Evolutionary conservation across 2,329 filamentous ascomycete species (phyloP), one percentile per base, ranked within the genome.

Genomic region (Colletotrichum acutatum): DNA sequence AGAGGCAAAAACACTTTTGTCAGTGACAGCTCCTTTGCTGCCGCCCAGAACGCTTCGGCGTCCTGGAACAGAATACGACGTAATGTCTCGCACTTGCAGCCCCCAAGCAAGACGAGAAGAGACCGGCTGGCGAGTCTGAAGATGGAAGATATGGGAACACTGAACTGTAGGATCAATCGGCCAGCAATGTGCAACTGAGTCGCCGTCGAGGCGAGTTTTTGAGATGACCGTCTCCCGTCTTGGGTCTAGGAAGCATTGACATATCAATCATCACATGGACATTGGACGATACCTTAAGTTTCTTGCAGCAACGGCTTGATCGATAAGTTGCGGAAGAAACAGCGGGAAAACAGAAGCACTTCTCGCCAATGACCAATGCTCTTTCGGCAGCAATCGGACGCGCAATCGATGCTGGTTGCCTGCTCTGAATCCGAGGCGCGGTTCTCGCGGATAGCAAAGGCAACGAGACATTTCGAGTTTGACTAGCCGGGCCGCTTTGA

Each of bases 371-470:
- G 60, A 63, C 7, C 19, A 53, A 3, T n/a, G 28, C 30, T 28
- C 26, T 32, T n/a, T 63, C 60, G 28, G 26, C n/a, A 63, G 32
- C 26, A 49, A 24, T n/a, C 19, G 6, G 42, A 52, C n/a, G 34
- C 34, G 24, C 24, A 32, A 52, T 30, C 12, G 12, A 9, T 37
- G 46, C 28, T 54, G 5, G 11, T 11, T 54, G 46, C 61, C 61
- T 52, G 26, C 49, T 37, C 22, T 54, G n/a, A 22, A 32, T 66
- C 24, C 30, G 19, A 30, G 24, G 42, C 46, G 69, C 65, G 69
- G 69, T 63, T 59, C 52, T 54, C 69, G 59, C 59, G 69, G 53
- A 22, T 62, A 57, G 57, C n/a, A 53, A 32, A 56, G 49, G 34
- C 4, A 61, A 19, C n/a, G 64, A 62, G 49, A 57, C 58, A 54